Evolutionary conservation across 2,329 filamentous ascomycete species (phyloP), one percentile per base, ranked within the genome.

Genomic region (Dactylonectria macrodidyma): DNA sequence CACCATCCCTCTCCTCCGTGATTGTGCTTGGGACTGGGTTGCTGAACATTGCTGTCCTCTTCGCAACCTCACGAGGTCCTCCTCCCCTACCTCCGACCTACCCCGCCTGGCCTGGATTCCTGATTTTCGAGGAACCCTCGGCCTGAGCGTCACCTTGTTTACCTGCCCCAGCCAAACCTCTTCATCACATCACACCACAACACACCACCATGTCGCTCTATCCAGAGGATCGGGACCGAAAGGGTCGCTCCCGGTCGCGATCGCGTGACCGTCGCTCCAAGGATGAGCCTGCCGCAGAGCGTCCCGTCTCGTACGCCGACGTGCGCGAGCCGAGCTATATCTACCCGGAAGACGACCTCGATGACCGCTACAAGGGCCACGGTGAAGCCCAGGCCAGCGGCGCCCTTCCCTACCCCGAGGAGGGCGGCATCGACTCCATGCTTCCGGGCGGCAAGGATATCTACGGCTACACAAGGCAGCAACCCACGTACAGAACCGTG

Each of bases 221-320:
- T 62, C 83, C 87, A 60, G 84, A 85, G 66, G 83, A 84, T 63
- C 77, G 77, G 65, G 78, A 79, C 56, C 82, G 82, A 52, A 83
- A 84, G 61, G 83, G 80, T 56, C 85, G 86, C 60, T 85, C 86
- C 59, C 82, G 83, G 59, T 89, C 87, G 80, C 54, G 81, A 77
- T 75, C 84, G 80, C 77, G 79, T 67, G 78, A 80, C 64, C 75
- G 77, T 34, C 80, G 80, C 52, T 69, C 77, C n/a, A 76, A 69
- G 55, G 77, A 78, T 41, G 76, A 80, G 12, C 66, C 72, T 7
- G 76, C 77, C 62, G 76, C 77, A 59, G 77, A 78, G 26, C 73
- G 76, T 19, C 74, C 76, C 26, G 69, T 75, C 47, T 69, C 64
- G 75, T 82, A 71, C 60, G 77, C 83, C 56, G 84, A 86, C 47